phyloP scores from a whole-genome alignment of 805 yeast species.

The Lachancea fermentati region DNA sequence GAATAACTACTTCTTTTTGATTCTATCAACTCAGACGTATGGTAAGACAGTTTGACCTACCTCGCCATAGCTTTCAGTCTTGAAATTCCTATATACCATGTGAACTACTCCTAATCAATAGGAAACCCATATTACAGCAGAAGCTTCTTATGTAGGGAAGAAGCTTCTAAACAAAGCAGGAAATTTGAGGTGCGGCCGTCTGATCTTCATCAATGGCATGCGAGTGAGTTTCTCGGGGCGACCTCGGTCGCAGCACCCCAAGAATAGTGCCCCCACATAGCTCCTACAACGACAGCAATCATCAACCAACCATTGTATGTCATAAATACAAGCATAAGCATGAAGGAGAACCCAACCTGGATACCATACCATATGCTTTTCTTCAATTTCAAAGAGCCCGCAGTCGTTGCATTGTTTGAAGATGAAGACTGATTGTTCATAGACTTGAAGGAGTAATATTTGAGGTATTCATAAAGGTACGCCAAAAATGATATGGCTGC shows the following conservation, averaged over 20 bases:
- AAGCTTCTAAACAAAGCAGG: no score
- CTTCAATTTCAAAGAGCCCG: conserved; percentile 17
- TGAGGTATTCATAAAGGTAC: conserved; percentile 54
- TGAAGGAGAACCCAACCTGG: conserved; percentile 64
- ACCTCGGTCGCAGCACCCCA: conserved; percentile 42
- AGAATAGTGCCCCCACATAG: conserved; percentile 57
- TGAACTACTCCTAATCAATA: no score
- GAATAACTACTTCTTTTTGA: no score
- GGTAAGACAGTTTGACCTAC: no score
- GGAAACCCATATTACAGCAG: no score
- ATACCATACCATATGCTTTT: conserved; percentile 49
- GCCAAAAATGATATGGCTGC: conserved; percentile 43
- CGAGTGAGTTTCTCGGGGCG: conserved; percentile 13
- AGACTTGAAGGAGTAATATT: conserved; percentile 5
- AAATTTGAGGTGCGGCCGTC: no score
- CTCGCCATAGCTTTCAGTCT: no score
- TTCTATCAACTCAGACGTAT: no score
- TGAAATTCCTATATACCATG: no score
- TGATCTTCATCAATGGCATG: conserved; percentile 21
- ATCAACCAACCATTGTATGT: conserved; percentile 83
- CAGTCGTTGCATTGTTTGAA: neutral
- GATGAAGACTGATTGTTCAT: neutral
- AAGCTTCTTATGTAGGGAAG: no score
- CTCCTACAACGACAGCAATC: conserved; percentile 68
- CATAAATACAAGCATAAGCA: conserved; percentile 79